A percentile compares a stretch with the other conserved stretches of the same genome.
Evolutionary conservation across 441 rosid species (phyloP).

Genomic region (Jatropha multifida): DNA sequence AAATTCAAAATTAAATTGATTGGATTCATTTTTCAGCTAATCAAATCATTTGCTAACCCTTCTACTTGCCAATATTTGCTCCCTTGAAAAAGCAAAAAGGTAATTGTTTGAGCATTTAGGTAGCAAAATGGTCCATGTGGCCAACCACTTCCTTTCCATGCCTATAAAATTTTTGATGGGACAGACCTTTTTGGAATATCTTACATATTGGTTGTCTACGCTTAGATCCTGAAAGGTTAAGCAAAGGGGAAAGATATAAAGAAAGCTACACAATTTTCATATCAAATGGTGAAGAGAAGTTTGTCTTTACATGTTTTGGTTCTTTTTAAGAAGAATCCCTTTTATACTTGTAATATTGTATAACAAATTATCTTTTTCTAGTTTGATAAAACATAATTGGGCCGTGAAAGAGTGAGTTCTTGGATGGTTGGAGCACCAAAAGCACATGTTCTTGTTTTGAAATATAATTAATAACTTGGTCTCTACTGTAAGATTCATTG

Average conservation of each 20-base stretch:
- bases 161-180: conserved; percentile 22
- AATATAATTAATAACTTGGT: conserved; percentile 18
- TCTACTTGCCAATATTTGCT: neutral
- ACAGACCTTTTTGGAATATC: conserved; percentile 17
- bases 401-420: conserved; percentile 12
- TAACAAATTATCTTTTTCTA: conserved; percentile 3
- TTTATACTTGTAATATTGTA: neutral
- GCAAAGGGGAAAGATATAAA: conserved; percentile 24
- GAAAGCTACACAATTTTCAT: conserved; percentile 9
- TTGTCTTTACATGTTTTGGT: conserved; percentile 42
- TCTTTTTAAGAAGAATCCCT: conserved; percentile 25
- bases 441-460: conserved; percentile 35
- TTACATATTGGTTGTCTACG: conserved; percentile 19
- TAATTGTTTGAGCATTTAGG: conserved; percentile 13
- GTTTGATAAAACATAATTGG: conserved; percentile 16
- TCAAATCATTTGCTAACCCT: too few species aligned
- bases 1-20: too few species aligned
- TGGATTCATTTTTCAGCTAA: too few species aligned
- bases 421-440: conserved; percentile 22
- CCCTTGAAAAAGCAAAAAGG: conserved; percentile 16
- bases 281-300: conserved; percentile 26
- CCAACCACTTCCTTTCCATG: conserved; percentile 32
- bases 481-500: conserved; percentile 23
- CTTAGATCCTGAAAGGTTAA: conserved; percentile 30
- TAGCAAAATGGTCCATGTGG: conserved; percentile 33